Percentiles rank a stretch among this genome's conserved stretches.
Conservation (phyloP, 306 rosid species). For the Fragaria vesca region DNA sequence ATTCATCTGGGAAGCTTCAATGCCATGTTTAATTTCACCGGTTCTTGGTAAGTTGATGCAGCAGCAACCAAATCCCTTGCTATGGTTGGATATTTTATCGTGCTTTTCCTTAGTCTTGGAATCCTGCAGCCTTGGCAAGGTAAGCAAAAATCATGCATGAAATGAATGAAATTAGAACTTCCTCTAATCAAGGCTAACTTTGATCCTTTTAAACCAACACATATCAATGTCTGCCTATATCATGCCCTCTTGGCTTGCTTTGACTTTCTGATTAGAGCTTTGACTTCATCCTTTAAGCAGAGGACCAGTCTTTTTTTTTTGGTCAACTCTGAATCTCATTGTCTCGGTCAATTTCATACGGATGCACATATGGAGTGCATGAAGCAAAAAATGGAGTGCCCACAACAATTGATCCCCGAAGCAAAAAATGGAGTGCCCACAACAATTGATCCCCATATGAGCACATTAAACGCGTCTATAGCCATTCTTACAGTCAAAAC, state of each 20-base stretch:
- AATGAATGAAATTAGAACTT: too few relatives aligned
- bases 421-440: neutral
- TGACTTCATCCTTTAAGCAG: too few relatives aligned
- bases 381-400: neutral
- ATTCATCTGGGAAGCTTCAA: slow-evolving; percentile 90
- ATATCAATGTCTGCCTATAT: too few relatives aligned
- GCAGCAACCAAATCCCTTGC: slow-evolving; percentile 91
- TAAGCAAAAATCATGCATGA: slow-evolving; percentile 20
- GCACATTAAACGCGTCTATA: slow-evolving; percentile 47
- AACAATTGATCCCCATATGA: neutral
- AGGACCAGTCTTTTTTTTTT: too few relatives aligned
- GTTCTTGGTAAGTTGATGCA: slow-evolving; percentile 79
- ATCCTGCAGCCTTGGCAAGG: slow-evolving; percentile 93
- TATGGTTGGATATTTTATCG: slow-evolving; percentile 74
- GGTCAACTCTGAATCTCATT: too few relatives aligned
- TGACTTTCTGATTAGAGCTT: too few relatives aligned
- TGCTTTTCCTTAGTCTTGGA: slow-evolving; percentile 93
- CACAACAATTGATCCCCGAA: neutral
- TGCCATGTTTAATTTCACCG: slow-evolving; percentile 89
- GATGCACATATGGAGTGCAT: neutral
- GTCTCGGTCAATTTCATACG: neutral
- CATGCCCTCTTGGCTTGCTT: too few relatives aligned
- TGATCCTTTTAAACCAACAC: too few relatives aligned
- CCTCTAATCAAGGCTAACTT: slow-evolving; percentile 40
- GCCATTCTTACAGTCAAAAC: slow-evolving; percentile 55